Base-by-base conservation (phyloP, 345 rosid species). In the Rhodamnia rubescens region DNA sequence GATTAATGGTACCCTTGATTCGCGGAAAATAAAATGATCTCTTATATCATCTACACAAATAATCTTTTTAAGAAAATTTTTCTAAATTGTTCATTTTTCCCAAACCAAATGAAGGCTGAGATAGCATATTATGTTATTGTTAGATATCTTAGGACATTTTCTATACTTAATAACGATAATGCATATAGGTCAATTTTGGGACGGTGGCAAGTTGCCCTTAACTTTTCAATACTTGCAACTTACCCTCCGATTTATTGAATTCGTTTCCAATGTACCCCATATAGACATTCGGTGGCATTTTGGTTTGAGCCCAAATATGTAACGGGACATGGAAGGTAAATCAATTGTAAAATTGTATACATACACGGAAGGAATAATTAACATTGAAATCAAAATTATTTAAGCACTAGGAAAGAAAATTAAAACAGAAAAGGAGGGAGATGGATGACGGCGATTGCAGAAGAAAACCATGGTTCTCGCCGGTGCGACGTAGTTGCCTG, bases 401-500 rank as follows among this genome's bases (percentile, higher is more conserved):
- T 0, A 61, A 7, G 15, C 42, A 61, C 7, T 29, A 1, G 10
- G 5, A 61, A 61, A 27, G 21, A 1, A 13, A n/a, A 61, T 11
- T 26, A 59, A 59, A 27, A 13, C 27, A 8, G 3, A 13, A n/a
- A 0, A n/a, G 16, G 74, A 27, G 40, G 21, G 29, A 27, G 74
- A 61, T 61, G 1, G 11, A 61, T 14, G 40, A 27, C 4, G 52
- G 11, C 2, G 0, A 9, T 2, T 12, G 16, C 8, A 0, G 27
- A 59, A 59, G 27, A 29, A 40, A 6, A 7, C 11, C 42, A 15
- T 61, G 16, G 42, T 4, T 1, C 5, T 4, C 3, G 12, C 24
- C 47, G 47, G 7, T 0, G 0, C 13, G 6, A 5, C 12, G 0
- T 0, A 0, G 13, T 18, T 32, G 13, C 13, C 44, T 10, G 20